Conservation (phyloP, 441 rosid genomes). For the Eruca vesicaria region DNA sequence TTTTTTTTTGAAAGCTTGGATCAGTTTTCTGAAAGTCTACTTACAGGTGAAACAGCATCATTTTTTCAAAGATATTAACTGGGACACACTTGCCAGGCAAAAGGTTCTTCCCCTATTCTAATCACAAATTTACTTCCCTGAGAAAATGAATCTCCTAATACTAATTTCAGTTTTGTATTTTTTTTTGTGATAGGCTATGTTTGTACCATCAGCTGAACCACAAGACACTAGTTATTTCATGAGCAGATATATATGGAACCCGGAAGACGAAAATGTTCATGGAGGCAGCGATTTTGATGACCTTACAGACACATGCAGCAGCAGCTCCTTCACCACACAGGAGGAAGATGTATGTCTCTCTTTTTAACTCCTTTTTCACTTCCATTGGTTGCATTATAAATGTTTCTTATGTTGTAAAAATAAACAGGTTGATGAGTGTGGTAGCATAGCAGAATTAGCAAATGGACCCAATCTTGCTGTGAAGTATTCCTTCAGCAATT, state of each 20-base stretch:
- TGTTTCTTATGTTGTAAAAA: slow-evolving; percentile 11
- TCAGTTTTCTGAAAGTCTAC: slow-evolving; percentile 19
- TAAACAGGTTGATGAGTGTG: slow-evolving; percentile 84
- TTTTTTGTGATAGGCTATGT: slow-evolving; percentile 69
- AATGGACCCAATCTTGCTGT: slow-evolving; percentile 58
- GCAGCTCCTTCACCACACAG: slow-evolving; percentile 63
- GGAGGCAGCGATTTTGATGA: slow-evolving; percentile 92
- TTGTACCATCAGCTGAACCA: slow-evolving; percentile 87
- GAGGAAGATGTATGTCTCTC: slow-evolving; percentile 78
- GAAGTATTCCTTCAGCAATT: slow-evolving; percentile 93
- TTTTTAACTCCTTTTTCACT: neutral
- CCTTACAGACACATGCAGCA: slow-evolving; percentile 81
- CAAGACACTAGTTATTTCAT: slow-evolving; percentile 92
- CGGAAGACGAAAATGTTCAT: slow-evolving; percentile 72
- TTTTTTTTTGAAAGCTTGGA: neutral
- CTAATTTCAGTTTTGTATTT: slow-evolving; percentile 2
- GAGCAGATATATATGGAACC: slow-evolving; percentile 92
- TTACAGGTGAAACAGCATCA: slow-evolving; percentile 83
- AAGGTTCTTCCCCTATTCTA: slow-evolving; percentile 50
- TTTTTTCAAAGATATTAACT: slow-evolving; percentile 84
- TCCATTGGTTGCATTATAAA: neutral
- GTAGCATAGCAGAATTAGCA: slow-evolving; percentile 76
- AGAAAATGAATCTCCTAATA: slow-evolving; percentile 8
- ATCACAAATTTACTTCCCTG: neutral
- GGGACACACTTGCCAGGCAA: slow-evolving; percentile 97